phyloP scores from a whole-genome alignment of 306 rosid species.

The Ormosia emarginata region DNA sequence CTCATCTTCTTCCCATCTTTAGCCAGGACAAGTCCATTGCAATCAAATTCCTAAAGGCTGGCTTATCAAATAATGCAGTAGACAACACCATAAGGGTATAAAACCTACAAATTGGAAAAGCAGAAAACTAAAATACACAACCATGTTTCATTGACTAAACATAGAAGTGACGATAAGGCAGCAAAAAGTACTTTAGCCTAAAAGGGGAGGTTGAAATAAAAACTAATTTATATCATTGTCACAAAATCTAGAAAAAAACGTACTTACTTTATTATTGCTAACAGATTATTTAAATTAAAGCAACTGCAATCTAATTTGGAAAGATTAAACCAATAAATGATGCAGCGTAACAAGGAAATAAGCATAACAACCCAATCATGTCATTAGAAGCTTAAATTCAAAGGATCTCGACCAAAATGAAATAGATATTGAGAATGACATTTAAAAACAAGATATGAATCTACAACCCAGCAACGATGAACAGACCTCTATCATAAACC shows the following conservation, averaged over 20 bases:
- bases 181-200: neutral
- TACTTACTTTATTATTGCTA: neutral
- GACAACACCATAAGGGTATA: slow-evolving; percentile 95
- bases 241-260: neutral
- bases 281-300: neutral
- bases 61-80: slow-evolving; percentile 90
- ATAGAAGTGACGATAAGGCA: neutral
- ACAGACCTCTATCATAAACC: slow-evolving; percentile 1
- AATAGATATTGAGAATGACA: neutral
- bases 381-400: neutral
- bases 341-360: neutral
- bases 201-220: neutral
- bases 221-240: neutral
- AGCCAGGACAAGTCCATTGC: slow-evolving; percentile 96
- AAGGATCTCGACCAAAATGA: neutral
- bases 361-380: neutral
- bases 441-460: neutral
- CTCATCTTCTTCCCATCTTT: slow-evolving; percentile 99
- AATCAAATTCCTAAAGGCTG: slow-evolving; percentile 92
- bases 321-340: neutral
- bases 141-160: neutral
- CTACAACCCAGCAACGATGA: slow-evolving; percentile 2
- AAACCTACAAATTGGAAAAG: slow-evolving; percentile 62
- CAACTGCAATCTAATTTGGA: neutral
- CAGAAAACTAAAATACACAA: slow-evolving; percentile 10